These are phyloP conservation scores for Cercospora zeina DNA, from an alignment of 2,329 filamentous ascomycete genomes.

Conservation along the genomic window DNA sequence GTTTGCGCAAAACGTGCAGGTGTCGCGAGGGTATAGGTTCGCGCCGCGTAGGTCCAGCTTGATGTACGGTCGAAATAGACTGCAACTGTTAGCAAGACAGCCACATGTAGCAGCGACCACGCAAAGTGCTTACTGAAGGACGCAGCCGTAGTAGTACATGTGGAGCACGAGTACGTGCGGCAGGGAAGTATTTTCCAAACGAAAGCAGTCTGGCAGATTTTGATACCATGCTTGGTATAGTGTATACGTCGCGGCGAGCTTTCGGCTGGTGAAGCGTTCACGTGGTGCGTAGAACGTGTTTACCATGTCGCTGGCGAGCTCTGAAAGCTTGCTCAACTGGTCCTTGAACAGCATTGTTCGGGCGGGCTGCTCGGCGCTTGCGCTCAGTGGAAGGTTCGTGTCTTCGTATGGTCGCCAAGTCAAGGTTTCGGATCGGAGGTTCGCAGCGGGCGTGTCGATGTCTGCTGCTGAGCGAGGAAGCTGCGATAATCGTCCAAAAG, in stretches of 20 bases:
- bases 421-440: conserved; percentile 36
- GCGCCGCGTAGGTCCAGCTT: conserved; percentile 61
- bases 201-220: conserved; percentile 63
- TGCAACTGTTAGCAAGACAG: conserved; percentile 60
- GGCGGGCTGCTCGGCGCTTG: conserved; percentile 67
- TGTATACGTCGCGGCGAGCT: conserved; percentile 64
- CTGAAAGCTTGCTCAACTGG: conserved; percentile 68
- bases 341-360: conserved; percentile 50
- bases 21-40: conserved; percentile 62
- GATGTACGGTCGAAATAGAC: conserved; percentile 71
- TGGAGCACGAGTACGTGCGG: conserved; percentile 68
- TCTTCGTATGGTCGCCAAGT: conserved; percentile 44
- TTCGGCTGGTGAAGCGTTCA: conserved; percentile 62
- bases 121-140: conserved; percentile 59
- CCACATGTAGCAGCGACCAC: neutral
- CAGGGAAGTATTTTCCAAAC: conserved; percentile 67
- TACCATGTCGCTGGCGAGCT: conserved; percentile 70
- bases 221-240: conserved; percentile 73
- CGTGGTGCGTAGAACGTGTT: conserved; percentile 72
- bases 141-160: conserved; percentile 42
- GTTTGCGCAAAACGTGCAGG: conserved; percentile 58
- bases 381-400: conserved; percentile 48
- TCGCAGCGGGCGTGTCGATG: conserved; percentile 48
- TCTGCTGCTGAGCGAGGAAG: conserved; percentile 53
- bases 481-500: conserved; percentile 51